Percentiles rank a stretch among this genome's conserved stretches.
These are phyloP conservation scores for Penicillium salamii DNA, from an alignment of 495 filamentous ascomycete species.

Conservation along the genomic window DNA sequence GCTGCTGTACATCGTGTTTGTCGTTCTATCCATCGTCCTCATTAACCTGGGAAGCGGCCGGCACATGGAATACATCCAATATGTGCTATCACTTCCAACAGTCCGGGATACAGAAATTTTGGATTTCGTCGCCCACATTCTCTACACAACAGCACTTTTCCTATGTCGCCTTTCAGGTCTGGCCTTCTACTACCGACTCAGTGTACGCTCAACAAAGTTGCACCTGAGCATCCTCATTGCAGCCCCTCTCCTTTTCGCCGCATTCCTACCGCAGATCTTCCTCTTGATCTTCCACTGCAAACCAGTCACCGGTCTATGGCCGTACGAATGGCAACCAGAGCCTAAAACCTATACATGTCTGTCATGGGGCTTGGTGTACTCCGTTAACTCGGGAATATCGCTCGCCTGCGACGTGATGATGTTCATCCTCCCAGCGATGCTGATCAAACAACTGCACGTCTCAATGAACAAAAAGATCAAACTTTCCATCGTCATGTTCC, in stretches of 20 bases:
- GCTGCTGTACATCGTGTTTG: slow-evolving; percentile 34
- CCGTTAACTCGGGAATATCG: slow-evolving; percentile 40
- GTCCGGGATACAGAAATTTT: slow-evolving; percentile 38
- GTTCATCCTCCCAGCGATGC: slow-evolving; percentile 40
- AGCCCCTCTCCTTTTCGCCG: slow-evolving; percentile 30
- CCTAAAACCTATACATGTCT: slow-evolving; percentile 33
- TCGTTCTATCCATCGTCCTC: slow-evolving; percentile 36
- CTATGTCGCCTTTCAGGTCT: slow-evolving; percentile 47
- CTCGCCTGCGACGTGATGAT: slow-evolving; percentile 43
- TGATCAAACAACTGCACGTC: slow-evolving; percentile 38
- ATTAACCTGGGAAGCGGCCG: slow-evolving; percentile 46
- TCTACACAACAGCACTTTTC: slow-evolving; percentile 46
- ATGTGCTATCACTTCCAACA: slow-evolving; percentile 34
- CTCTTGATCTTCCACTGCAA: slow-evolving; percentile 44
- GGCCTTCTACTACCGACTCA: slow-evolving; percentile 45
- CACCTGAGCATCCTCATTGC: slow-evolving; percentile 32
- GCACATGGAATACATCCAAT: slow-evolving; percentile 47
- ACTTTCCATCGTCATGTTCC: slow-evolving; percentile 41
- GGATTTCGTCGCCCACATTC: slow-evolving; percentile 45
- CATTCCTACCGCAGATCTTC: slow-evolving; percentile 41
- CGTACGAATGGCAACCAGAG: slow-evolving; percentile 39
- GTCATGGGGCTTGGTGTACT: slow-evolving; percentile 43
- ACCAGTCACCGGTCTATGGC: slow-evolving; percentile 48
- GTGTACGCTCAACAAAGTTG: slow-evolving; percentile 29
- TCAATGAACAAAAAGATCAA: slow-evolving; percentile 33